Evolutionary conservation across 768 basidiomycete species (phyloP), one percentile per base, ranked within the genome.

Genomic region (Collybia sordida): DNA sequence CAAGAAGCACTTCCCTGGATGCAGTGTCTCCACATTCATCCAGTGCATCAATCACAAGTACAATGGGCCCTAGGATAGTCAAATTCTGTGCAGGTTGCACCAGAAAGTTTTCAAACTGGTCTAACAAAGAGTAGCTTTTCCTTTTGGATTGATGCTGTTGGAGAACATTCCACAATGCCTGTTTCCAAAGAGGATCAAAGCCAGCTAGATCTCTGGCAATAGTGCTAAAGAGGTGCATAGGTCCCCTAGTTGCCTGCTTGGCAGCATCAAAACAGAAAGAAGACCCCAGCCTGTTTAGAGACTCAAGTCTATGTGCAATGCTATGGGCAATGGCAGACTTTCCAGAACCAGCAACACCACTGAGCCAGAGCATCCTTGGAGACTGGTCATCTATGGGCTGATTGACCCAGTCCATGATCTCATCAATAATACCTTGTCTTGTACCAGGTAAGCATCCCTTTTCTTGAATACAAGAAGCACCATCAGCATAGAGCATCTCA

Each of bases 31-130:
- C 60, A 43, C 70, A 64, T 58, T 73, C 70, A 52, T 73, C 71
- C 21, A 73, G 52, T 3, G 63, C 71, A 51, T 73, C 72, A 17
- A 73, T 53, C 42, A 71, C 58, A 39, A 72, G 48, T 15, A 72
- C 35, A 23, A 58, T 46, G 25, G 53, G 53, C 24, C 52, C 47
- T 22, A 49, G 41, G 40, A 46, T 57, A 17, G 45, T 41, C 45
- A 60, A 43, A 39, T 17, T 14, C 42, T 21, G 39, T 6, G 52
- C 42, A 19, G 42, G 42, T 8, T 17, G 11, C 17, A 53, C 34
- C 12, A 60, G 42, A 21, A 64, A 54, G 22, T 43, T 50, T 35
- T 55, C 49, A 49, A 54, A 62, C 40, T 60, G 63, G 42, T 53
- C 50, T 22, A 35, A 22, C 21, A 51, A 25, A 17, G 57, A 49